Percentiles rank a stretch among this genome's conserved stretches.
These are phyloP conservation scores for Daldinia childiae DNA, from an alignment of 495 filamentous ascomycete genomes.

Conservation along the genomic window DNA sequence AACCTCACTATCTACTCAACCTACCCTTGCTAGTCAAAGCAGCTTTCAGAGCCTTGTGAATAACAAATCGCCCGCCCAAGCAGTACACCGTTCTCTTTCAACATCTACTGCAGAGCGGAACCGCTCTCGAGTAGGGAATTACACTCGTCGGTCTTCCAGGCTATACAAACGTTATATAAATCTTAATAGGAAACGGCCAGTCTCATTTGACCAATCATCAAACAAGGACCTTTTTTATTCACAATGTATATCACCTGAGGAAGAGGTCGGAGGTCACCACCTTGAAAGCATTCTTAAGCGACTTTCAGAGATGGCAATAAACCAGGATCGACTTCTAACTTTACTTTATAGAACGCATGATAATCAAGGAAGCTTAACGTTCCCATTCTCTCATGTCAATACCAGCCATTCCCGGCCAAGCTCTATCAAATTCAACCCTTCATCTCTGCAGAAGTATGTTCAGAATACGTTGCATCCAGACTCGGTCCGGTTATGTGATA, in stretches of 20 bases:
- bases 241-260: not conserved
- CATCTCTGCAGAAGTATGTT: no score
- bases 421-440: no score
- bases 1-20: constrained; percentile 4
- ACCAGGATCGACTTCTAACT: no score
- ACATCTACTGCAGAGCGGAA: not conserved
- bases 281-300: no score
- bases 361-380: not conserved
- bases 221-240: no score
- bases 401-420: not conserved
- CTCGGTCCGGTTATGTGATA: no score
- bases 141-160: not conserved
- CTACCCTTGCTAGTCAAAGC: constrained; percentile 9
- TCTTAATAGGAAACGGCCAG: constrained; percentile 3
- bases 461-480: no score
- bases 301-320: no score
- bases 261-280: no score
- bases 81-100: no score
- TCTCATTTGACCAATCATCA: no score
- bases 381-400: not conserved
- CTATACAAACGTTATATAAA: not conserved
- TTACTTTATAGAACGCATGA: not conserved
- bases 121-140: not conserved
- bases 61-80: no score
- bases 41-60: not conserved